A percentile compares a stretch with the other conserved stretches of the same genome.
Conservation (phyloP, 192 early-diverging fungal species). For the Entomortierella parvispora region DNA sequence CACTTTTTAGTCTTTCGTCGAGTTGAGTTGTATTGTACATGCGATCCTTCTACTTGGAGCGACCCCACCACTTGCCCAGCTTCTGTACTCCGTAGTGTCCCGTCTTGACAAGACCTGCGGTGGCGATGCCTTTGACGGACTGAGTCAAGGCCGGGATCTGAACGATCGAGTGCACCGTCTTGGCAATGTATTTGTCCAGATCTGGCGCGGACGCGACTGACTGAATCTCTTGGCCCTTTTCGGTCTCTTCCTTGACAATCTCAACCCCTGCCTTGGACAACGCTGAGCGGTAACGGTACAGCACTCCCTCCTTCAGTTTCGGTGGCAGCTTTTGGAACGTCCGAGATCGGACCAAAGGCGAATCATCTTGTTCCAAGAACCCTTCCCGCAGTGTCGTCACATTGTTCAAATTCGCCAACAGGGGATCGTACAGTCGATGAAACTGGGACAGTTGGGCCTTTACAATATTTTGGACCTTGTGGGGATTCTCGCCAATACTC, state of each 20-base stretch:
- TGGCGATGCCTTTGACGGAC: constrained; percentile 90
- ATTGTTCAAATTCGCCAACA: constrained; percentile 63
- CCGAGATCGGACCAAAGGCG: constrained; percentile 67
- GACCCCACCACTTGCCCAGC: constrained; percentile 63
- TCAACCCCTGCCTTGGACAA: constrained; percentile 38
- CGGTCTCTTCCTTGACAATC: constrained; percentile 44
- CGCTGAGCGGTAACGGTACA: constrained; percentile 46
- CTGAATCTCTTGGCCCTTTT: constrained; percentile 45
- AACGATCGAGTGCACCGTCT: constrained; percentile 72
- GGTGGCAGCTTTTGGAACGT: constrained; percentile 88
- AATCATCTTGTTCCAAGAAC: constrained; percentile 69
- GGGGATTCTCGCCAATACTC: constrained; percentile 92
- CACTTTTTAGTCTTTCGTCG: too few relatives aligned
- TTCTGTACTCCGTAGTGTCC: constrained; percentile 70
- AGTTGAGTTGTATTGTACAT: too few relatives aligned
- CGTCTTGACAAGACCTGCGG: constrained; percentile 80
- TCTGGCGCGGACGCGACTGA: constrained; percentile 46
- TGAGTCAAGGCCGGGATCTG: constrained; percentile 87
- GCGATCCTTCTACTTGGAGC: constrained; percentile 41
- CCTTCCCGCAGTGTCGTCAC: constrained; percentile 52
- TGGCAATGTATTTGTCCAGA: constrained; percentile 44
- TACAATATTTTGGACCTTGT: constrained; percentile 97
- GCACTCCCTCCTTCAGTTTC: constrained; percentile 61
- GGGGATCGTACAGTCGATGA: constrained; percentile 61
- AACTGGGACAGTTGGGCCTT: constrained; percentile 74